Conservation (phyloP, 1,284 basidiomycete species). For the Trichosporon sp. region DNA sequence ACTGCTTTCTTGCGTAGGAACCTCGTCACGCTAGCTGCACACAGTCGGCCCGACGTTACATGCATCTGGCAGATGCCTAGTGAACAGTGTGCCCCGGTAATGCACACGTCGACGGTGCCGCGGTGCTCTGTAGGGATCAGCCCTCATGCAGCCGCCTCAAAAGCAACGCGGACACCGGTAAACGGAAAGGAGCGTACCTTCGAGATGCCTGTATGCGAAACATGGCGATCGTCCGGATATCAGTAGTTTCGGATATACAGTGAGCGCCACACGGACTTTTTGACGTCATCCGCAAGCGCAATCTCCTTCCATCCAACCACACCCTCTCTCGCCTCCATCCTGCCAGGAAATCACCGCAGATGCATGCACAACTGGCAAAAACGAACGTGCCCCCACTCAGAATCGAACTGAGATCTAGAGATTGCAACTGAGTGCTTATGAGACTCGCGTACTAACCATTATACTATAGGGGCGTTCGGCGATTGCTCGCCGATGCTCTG, state of each 20-base stretch:
- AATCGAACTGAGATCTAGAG: slow-evolving; percentile 5
- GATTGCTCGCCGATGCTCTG: background rate
- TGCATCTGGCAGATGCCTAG: no score
- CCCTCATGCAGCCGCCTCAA: no score
- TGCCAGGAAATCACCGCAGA: background rate
- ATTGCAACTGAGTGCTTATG: background rate
- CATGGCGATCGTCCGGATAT: no score
- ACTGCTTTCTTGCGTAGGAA: no score
- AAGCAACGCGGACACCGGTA: no score
- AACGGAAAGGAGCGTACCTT: no score
- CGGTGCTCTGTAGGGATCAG: no score
- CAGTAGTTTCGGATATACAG: background rate
- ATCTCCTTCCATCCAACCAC: background rate
- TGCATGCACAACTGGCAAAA: background rate
- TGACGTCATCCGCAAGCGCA: background rate
- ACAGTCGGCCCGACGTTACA: no score
- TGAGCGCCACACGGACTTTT: background rate
- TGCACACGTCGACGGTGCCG: no score
- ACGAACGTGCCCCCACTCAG: background rate
- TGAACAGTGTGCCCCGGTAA: no score
- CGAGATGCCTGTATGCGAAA: no score
- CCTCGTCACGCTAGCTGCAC: no score
- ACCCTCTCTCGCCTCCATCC: background rate
- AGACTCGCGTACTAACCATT: slow-evolving; percentile 4
- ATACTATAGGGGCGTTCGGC: background rate